phyloP scores from a whole-genome alignment of 1,284 basidiomycete genomes.

The Gymnopus androsaceus region DNA sequence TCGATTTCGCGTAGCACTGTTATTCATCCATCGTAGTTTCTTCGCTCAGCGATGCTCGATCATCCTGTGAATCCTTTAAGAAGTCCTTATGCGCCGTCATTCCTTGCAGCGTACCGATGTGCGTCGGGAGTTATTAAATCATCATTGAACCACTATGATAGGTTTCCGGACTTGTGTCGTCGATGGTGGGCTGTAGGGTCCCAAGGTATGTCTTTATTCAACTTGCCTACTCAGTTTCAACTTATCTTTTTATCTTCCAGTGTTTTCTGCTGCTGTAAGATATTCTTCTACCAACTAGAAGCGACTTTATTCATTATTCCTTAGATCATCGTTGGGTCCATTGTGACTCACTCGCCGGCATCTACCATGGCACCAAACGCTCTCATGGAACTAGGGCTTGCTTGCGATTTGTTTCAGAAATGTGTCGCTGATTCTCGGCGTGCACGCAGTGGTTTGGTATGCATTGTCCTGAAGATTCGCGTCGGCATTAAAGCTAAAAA shows the following conservation, averaged over 20 bases:
- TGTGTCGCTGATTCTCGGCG: slow-evolving; percentile 49
- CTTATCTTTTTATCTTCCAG: slow-evolving; percentile 23
- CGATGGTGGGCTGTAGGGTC: slow-evolving; percentile 60
- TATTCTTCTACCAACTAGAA: slow-evolving; percentile 1
- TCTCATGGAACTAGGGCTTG: slow-evolving; percentile 56
- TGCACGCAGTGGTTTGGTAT: slow-evolving; percentile 51
- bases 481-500: not conserved
- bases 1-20: slow-evolving; percentile 43
- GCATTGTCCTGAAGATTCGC: slow-evolving; percentile 11
- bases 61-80: slow-evolving; percentile 60
- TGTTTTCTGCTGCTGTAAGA: slow-evolving; percentile 58
- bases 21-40: slow-evolving; percentile 62
- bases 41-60: slow-evolving; percentile 65
- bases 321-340: slow-evolving; percentile 58
- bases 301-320: not conserved
- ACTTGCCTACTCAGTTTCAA: slow-evolving; percentile 33
- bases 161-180: slow-evolving; percentile 53
- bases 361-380: slow-evolving; percentile 61
- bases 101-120: slow-evolving; percentile 62
- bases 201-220: too few species aligned
- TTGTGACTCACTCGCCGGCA: slow-evolving; percentile 56
- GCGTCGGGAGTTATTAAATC: slow-evolving; percentile 60
- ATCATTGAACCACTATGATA: slow-evolving; percentile 49
- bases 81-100: slow-evolving; percentile 65
- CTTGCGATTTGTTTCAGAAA: slow-evolving; percentile 55